Evolutionary conservation across 805 yeast genomes (phyloP).

Genomic region (Hanseniaspora occidentalis): DNA sequence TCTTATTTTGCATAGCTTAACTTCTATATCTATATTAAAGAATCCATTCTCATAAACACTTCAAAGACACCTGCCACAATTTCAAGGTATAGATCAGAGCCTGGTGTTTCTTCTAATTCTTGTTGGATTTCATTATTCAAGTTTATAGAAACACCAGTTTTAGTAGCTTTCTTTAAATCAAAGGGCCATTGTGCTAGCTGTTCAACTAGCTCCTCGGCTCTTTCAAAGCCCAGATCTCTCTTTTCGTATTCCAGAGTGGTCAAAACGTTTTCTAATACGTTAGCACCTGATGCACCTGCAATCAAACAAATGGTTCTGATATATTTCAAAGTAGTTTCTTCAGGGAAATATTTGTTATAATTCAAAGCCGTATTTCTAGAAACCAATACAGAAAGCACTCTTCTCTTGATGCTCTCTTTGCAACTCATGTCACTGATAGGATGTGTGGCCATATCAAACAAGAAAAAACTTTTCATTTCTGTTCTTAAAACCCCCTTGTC

Average conservation of each 20-base stretch:
- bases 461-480: slow-evolving; percentile 84
- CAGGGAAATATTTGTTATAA: slow-evolving; percentile 56
- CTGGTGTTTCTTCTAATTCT: slow-evolving; percentile 31
- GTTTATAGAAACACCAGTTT: slow-evolving; percentile 62
- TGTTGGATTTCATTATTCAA: slow-evolving; percentile 34
- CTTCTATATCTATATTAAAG: slow-evolving; percentile 69
- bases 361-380: slow-evolving; percentile 53
- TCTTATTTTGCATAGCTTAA: too few relatives aligned
- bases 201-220: slow-evolving; percentile 83
- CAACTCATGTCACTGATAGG: slow-evolving; percentile 81
- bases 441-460: slow-evolving; percentile 98
- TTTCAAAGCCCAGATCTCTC: slow-evolving; percentile 81
- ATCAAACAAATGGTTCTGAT: slow-evolving; percentile 74
- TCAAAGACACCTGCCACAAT: slow-evolving; percentile 85
- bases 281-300: slow-evolving; percentile 89
- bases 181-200: slow-evolving; percentile 86
- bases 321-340: slow-evolving; percentile 49
- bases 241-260: slow-evolving; percentile 67
- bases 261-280: slow-evolving; percentile 84
- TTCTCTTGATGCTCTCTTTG: slow-evolving; percentile 65
- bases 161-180: slow-evolving; percentile 37
- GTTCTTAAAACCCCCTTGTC: slow-evolving; percentile 95
- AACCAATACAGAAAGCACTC: slow-evolving; percentile 59
- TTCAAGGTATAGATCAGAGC: slow-evolving; percentile 59
- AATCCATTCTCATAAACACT: slow-evolving; percentile 87